phyloP scores from a whole-genome alignment of 305 asterid species.

The Fraxinus angustifolia region DNA sequence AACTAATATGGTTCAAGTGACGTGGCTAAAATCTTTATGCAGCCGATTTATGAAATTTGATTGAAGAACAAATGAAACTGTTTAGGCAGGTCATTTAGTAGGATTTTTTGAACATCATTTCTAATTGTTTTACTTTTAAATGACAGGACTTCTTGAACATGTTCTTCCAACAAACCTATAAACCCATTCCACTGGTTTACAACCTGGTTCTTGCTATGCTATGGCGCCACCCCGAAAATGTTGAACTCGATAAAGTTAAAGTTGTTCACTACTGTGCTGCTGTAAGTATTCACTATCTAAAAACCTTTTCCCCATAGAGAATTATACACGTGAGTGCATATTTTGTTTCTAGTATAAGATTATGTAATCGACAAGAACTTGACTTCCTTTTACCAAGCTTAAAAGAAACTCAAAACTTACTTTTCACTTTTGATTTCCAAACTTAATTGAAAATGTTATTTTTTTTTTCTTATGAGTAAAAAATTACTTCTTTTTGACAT shows the following conservation, averaged over 20 bases:
- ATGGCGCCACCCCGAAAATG: slow-evolving; percentile 66
- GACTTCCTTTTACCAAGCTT: neutral
- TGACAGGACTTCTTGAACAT: slow-evolving; percentile 64
- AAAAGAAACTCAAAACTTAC: neutral
- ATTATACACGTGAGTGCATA: neutral
- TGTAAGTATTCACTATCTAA: slow-evolving; percentile 25
- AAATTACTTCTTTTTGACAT: neutral
- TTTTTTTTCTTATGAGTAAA: neutral
- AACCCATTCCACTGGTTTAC: slow-evolving; percentile 53
- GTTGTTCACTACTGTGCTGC: slow-evolving; percentile 78
- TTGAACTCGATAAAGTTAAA: slow-evolving; percentile 44
- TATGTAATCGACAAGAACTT: neutral
- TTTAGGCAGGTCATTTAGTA: neutral
- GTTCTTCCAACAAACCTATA: slow-evolving; percentile 52
- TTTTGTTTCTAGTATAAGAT: neutral
- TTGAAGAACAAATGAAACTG: neutral
- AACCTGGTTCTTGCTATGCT: slow-evolving; percentile 68
- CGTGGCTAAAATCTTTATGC: neutral
- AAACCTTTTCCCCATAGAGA: neutral
- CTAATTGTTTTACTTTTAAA: neutral
- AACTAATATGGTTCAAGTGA: neutral
- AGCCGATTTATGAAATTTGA: neutral
- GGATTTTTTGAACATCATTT: neutral
- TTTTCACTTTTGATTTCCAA: neutral
- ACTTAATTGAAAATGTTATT: neutral